Percentiles rank a stretch among this genome's conserved stretches.
These are phyloP conservation scores for Gnomoniopsis sp. DNA, from an alignment of 2,329 filamentous ascomycete species.

Conservation along the genomic window DNA sequence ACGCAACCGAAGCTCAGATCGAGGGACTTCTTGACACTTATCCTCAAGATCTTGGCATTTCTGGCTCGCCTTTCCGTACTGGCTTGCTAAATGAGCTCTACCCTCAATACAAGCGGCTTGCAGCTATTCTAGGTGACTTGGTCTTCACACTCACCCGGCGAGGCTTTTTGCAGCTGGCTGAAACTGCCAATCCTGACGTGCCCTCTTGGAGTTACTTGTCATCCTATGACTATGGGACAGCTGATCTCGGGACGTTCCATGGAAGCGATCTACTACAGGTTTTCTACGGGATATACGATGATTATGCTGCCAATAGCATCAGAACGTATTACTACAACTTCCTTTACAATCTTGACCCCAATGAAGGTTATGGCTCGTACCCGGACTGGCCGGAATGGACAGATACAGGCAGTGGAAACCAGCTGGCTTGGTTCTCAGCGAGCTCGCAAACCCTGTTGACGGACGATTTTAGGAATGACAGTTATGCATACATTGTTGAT, in stretches of 20 bases:
- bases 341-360: slow-evolving; percentile 67
- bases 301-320: slow-evolving; percentile 58
- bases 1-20: slow-evolving; percentile 49
- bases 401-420: slow-evolving; percentile 29
- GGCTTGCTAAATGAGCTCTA: slow-evolving; percentile 66
- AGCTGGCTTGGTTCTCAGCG: slow-evolving; percentile 46
- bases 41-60: slow-evolving; percentile 42
- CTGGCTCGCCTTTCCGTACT: slow-evolving; percentile 72
- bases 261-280: slow-evolving; percentile 66
- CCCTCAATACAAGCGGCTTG: slow-evolving; percentile 73
- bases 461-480: slow-evolving; percentile 36
- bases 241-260: slow-evolving; percentile 74
- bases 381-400: slow-evolving; percentile 41
- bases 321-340: slow-evolving; percentile 73
- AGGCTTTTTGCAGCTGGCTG: slow-evolving; percentile 51
- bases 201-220: slow-evolving; percentile 73
- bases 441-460: slow-evolving; percentile 23
- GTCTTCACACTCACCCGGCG: slow-evolving; percentile 72
- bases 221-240: slow-evolving; percentile 68
- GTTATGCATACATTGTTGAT: slow-evolving; percentile 20
- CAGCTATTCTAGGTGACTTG: slow-evolving; percentile 72
- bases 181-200: slow-evolving; percentile 49
- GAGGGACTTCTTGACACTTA: slow-evolving; percentile 60
- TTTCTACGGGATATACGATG: slow-evolving; percentile 61
- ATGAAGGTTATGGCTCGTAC: slow-evolving; percentile 43